Conservation (phyloP, 2,329 filamentous ascomycete genomes). For the Penicillium paneum region DNA sequence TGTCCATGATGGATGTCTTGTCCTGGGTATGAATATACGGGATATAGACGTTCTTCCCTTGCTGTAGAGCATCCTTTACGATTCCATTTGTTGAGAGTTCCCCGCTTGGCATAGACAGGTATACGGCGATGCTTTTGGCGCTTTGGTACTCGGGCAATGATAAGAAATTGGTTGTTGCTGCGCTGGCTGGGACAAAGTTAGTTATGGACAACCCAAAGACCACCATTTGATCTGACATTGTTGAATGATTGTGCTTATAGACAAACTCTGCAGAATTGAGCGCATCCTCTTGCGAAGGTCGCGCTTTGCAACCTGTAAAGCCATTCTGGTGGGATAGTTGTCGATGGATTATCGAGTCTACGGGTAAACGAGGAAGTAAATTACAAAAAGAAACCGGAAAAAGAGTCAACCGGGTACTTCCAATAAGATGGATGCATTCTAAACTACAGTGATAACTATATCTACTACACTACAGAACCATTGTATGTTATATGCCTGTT, state of each 20-base stretch:
- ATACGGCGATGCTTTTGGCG: slow-evolving; percentile 76
- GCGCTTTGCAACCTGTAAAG: slow-evolving; percentile 68
- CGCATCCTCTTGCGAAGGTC: slow-evolving; percentile 71
- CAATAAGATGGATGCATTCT: neutral
- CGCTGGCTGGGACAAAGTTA: slow-evolving; percentile 53
- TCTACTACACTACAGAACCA: neutral
- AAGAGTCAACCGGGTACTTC: neutral
- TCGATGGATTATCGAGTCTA: neutral
- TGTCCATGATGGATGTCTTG: slow-evolving; percentile 80
- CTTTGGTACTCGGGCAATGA: slow-evolving; percentile 69
- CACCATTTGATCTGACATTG: slow-evolving; percentile 62
- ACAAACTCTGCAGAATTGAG: slow-evolving; percentile 58
- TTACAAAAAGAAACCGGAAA: neutral
- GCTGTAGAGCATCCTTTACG: slow-evolving; percentile 71
- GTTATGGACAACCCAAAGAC: slow-evolving; percentile 10
- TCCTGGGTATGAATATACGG: slow-evolving; percentile 74
- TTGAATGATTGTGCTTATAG: slow-evolving; percentile 57
- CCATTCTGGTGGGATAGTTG: slow-evolving; percentile 42
- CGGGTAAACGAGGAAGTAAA: neutral
- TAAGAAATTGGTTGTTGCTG: slow-evolving; percentile 63
- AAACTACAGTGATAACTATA: neutral
- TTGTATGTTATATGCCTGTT: neutral
- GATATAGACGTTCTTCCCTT: slow-evolving; percentile 83
- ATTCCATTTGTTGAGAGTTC: slow-evolving; percentile 83
- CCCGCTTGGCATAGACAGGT: slow-evolving; percentile 84